Percentiles rank a stretch among this genome's conserved stretches.
phyloP scores from a whole-genome alignment of 1,139 yeast species.

The Kurtzmaniella natalensis region DNA sequence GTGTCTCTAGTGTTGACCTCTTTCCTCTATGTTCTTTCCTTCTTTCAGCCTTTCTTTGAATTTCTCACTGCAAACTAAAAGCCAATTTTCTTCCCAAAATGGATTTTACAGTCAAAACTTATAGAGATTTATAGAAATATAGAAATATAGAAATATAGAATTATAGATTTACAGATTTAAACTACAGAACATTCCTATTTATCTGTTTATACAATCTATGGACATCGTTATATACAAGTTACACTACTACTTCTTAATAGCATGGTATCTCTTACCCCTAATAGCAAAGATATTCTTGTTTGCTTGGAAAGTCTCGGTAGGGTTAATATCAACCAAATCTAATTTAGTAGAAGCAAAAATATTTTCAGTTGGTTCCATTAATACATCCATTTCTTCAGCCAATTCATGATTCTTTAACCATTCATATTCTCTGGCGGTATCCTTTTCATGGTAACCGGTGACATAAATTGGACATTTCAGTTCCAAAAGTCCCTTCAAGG shows the following conservation, averaged over 20 bases:
- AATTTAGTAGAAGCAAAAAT: constrained; percentile 83
- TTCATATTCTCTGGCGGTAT: constrained; percentile 62
- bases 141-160: neutral
- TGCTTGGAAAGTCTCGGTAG: constrained; percentile 89
- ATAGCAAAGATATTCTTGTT: constrained; percentile 86
- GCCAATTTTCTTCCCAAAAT: too few relatives aligned
- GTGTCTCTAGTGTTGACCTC: too few relatives aligned
- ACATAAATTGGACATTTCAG: constrained; percentile 89
- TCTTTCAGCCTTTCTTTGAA: too few relatives aligned
- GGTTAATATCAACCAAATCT: constrained; percentile 88
- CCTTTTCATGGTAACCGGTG: constrained; percentile 83
- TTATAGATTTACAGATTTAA: neutral
- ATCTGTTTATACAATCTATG: neutral
- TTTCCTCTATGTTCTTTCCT: too few relatives aligned
- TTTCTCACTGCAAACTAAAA: too few relatives aligned
- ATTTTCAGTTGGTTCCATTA: constrained; percentile 72
- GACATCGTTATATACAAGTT: constrained; percentile 1
- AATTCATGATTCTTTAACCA: constrained; percentile 65
- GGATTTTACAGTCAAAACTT: too few relatives aligned
- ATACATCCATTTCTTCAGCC: constrained; percentile 68
- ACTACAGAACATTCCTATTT: neutral
- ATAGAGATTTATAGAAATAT: too few relatives aligned
- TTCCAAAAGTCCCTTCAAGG: constrained; percentile 82
- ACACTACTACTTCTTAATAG: constrained; percentile 47
- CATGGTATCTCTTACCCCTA: constrained; percentile 96